A percentile compares a stretch with the other conserved stretches of the same genome.
phyloP scores from a whole-genome alignment of 2,329 filamentous ascomycete species.

The Pyrenophora teres region DNA sequence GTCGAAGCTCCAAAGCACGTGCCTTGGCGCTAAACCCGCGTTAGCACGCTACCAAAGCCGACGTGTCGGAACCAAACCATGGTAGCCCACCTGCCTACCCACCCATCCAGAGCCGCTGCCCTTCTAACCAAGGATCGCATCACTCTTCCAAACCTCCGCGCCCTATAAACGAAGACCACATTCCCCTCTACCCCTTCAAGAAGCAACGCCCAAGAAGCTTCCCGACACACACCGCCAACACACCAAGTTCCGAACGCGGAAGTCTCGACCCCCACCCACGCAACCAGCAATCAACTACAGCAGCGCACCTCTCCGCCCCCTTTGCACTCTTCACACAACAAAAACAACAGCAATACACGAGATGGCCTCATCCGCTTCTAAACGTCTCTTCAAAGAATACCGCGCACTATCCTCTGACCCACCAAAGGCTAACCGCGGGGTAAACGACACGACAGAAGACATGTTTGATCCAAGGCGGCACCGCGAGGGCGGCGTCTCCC shows the following conservation, averaged over 20 bases:
- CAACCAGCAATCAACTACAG: too few species aligned
- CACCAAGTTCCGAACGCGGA: too few species aligned
- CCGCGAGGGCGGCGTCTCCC: conserved; percentile 93
- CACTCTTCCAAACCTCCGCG: not conserved
- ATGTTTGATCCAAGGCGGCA: conserved; percentile 95
- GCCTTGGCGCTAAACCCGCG: conserved; percentile 11
- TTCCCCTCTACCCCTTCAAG: not conserved
- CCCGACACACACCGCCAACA: too few species aligned
- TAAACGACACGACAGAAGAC: conserved; percentile 94
- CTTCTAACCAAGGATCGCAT: not conserved
- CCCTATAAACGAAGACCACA: not conserved
- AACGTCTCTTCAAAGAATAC: conserved; percentile 95
- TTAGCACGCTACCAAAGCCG: conserved; percentile 16
- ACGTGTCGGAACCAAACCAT: conserved; percentile 12
- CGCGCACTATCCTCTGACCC: conserved; percentile 90
- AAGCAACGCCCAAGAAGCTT: too few species aligned
- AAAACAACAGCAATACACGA: conserved; percentile 6
- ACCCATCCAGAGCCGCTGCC: not conserved
- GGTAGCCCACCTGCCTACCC: not conserved
- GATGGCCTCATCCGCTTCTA: conserved; percentile 63
- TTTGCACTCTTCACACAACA: not conserved
- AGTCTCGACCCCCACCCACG: too few species aligned
- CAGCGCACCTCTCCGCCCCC: not conserved
- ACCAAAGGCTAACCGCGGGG: conserved; percentile 93
- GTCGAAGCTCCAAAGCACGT: conserved; percentile 8